phyloP scores from a whole-genome alignment of 768 basidiomycete species.

The Mycena alexandri region DNA sequence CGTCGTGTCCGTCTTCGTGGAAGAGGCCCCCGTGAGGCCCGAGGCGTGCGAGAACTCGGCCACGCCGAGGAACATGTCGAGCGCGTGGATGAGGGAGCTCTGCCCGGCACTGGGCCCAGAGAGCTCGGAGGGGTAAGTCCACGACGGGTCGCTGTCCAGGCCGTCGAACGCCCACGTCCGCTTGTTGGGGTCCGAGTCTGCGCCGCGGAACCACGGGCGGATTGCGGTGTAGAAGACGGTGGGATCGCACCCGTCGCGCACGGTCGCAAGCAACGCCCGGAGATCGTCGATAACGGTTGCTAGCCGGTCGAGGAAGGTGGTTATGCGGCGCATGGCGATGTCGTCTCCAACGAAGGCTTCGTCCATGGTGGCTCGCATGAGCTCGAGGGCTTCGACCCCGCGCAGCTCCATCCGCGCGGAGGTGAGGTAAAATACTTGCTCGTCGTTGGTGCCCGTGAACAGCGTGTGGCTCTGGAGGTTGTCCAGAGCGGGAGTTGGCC shows the following conservation, averaged over 20 bases:
- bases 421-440: constrained; percentile 89
- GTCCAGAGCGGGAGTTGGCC: constrained; percentile 56
- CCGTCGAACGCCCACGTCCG: constrained; percentile 74
- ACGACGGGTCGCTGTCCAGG: constrained; percentile 58
- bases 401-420: constrained; percentile 89
- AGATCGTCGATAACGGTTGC: constrained; percentile 75
- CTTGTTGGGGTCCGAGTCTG: constrained; percentile 62
- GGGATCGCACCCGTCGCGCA: constrained; percentile 81
- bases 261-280: constrained; percentile 66
- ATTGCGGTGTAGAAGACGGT: constrained; percentile 77
- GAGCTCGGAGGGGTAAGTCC: constrained; percentile 63
- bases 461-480: constrained; percentile 75
- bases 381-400: constrained; percentile 85
- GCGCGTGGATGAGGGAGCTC: constrained; percentile 79
- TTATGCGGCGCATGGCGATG: constrained; percentile 72
- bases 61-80: constrained; percentile 81
- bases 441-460: constrained; percentile 86
- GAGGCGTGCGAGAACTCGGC: constrained; percentile 60
- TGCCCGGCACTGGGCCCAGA: constrained; percentile 89
- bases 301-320: constrained; percentile 74
- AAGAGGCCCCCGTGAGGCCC: constrained; percentile 39
- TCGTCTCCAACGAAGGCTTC: constrained; percentile 86
- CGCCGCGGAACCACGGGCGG: constrained; percentile 86
- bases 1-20: constrained; percentile 15
- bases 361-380: constrained; percentile 90